These are phyloP conservation scores for Elsinoe necatrix DNA, from an alignment of 2,329 filamentous ascomycete genomes.

Conservation along the genomic window DNA sequence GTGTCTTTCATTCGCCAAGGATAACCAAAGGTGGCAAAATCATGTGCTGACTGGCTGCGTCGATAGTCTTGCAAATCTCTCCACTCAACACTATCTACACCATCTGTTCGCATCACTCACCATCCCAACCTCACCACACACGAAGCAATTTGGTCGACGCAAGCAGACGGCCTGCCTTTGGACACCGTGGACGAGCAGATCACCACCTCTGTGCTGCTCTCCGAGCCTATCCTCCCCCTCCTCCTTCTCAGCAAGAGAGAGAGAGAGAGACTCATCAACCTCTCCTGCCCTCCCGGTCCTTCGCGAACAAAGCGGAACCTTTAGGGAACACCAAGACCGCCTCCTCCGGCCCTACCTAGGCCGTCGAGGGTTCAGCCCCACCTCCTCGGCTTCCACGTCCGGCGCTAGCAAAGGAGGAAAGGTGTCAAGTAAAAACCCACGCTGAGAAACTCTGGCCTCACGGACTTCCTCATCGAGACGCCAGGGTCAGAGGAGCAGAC, in stretches of 20 bases:
- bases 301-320: background rate
- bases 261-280: background rate
- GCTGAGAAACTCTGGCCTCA: background rate
- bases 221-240: background rate
- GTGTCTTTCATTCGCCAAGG: too few species aligned
- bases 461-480: background rate
- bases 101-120: background rate
- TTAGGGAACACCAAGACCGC: background rate
- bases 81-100: too few species aligned
- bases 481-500: background rate
- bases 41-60: background rate
- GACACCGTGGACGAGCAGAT: too few species aligned
- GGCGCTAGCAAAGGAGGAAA: background rate
- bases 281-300: background rate
- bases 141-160: background rate
- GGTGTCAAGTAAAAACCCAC: background rate
- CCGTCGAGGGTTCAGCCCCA: background rate
- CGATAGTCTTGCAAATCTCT: too few species aligned
- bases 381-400: background rate
- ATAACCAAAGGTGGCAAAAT: background rate
- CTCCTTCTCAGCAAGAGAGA: background rate
- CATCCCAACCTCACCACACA: background rate
- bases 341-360: background rate
- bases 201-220: background rate
- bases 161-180: background rate